phyloP scores from a whole-genome alignment of 345 rosid species.

The Psidium guajava region DNA sequence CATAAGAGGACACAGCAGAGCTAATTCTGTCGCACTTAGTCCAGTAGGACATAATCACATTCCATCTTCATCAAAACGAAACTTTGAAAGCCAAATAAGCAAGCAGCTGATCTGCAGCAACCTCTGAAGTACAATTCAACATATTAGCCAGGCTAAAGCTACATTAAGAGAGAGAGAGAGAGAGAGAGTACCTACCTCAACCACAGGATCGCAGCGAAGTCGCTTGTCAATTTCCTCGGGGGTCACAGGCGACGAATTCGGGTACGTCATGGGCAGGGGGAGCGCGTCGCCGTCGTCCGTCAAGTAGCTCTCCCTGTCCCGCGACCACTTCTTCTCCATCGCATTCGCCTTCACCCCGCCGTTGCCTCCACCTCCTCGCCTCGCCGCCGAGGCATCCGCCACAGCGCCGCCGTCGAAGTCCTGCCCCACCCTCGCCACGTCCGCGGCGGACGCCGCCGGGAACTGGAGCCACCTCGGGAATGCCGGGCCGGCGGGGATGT shows the following conservation, averaged over 20 bases:
- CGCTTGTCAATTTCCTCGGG: conserved; percentile 68
- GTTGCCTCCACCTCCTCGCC: conserved; percentile 9
- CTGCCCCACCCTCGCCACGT: conserved; percentile 35
- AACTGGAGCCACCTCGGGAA: conserved; percentile 37
- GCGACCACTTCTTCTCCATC: conserved; percentile 65
- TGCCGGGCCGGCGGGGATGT: conserved; percentile 32
- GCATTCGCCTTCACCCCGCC: conserved; percentile 41
- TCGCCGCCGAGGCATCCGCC: conserved; percentile 1
- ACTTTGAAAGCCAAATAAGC: neutral
- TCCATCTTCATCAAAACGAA: neutral
- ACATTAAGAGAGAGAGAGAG: neutral
- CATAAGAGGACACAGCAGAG: neutral
- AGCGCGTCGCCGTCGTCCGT: conserved; percentile 56
- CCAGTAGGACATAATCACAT: neutral
- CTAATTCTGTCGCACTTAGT: neutral
- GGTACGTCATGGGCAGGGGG: conserved; percentile 94
- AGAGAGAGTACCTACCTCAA: conserved; percentile 30
- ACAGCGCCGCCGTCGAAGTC: conserved; percentile 24
- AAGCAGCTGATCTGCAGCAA: neutral
- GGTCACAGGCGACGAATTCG: conserved; percentile 65
- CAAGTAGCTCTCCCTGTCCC: conserved; percentile 73
- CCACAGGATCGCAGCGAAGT: conserved; percentile 55
- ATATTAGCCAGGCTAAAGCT: neutral
- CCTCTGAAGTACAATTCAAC: neutral
- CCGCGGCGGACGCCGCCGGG: conserved; percentile 13